Conservation (phyloP, 2,329 filamentous ascomycete species). For the Dactylonectria macrodidyma region DNA sequence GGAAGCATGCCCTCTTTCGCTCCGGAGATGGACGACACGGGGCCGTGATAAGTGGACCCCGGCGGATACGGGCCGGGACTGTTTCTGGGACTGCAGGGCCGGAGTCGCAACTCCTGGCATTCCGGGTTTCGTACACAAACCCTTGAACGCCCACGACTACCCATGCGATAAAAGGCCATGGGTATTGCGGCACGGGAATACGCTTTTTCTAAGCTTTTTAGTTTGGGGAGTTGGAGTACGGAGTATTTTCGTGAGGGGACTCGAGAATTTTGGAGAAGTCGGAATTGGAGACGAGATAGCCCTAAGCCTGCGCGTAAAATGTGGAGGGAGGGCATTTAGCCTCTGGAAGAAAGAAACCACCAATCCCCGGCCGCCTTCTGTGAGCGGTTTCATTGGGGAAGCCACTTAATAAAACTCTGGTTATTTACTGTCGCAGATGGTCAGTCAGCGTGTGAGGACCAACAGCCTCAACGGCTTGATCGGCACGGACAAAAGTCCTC, state of each 20-base stretch:
- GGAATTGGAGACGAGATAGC: neutral
- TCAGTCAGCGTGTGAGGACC: neutral
- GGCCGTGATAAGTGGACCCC: neutral
- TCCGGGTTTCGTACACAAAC: neutral
- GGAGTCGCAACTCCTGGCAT: neutral
- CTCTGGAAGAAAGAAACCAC: neutral
- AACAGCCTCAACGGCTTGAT: neutral
- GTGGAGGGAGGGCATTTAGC: neutral
- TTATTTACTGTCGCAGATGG: neutral
- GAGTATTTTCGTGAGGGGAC: neutral
- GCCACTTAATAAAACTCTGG: neutral
- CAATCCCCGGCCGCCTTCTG: neutral
- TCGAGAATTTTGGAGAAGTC: constrained; percentile 13
- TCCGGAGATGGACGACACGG: neutral
- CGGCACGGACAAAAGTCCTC: constrained; percentile 24
- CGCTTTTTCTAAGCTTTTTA: neutral
- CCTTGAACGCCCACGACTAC: neutral
- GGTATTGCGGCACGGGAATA: neutral
- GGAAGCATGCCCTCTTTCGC: neutral
- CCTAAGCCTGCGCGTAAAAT: neutral
- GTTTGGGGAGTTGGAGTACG: constrained; percentile 15
- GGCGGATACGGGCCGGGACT: neutral
- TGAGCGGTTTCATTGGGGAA: neutral
- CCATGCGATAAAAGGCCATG: neutral
- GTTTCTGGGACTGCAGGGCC: neutral